Evolutionary conservation across 2,329 filamentous ascomycete species (phyloP).

Genomic region (Ceratocystis variospora): DNA sequence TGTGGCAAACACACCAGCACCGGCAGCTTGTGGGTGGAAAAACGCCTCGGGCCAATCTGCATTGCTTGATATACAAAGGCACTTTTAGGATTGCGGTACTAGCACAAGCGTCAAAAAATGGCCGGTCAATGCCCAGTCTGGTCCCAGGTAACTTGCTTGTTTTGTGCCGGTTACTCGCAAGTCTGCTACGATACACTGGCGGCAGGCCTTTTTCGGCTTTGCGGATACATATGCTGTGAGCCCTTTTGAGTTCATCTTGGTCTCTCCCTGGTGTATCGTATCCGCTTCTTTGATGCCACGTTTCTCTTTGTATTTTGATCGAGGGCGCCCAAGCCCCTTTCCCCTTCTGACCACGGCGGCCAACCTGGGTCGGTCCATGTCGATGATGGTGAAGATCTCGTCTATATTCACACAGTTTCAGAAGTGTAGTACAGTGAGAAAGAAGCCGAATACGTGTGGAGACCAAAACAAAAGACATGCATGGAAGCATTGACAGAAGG

Average conservation of each 20-base stretch:
- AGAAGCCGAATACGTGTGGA: constrained; percentile 4
- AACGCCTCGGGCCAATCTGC: not conserved
- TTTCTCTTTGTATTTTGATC: not conserved
- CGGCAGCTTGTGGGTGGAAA: not conserved
- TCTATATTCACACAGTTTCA: constrained; percentile 5
- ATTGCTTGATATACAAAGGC: not conserved
- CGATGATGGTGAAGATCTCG: not conserved
- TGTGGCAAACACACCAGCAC: not conserved
- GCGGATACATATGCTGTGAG: not conserved
- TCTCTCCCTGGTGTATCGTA: not conserved
- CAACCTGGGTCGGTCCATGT: not conserved
- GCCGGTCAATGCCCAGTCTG: not conserved
- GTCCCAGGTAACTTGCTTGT: not conserved
- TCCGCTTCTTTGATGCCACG: not conserved
- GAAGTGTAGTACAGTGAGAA: not conserved
- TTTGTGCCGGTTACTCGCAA: not conserved
- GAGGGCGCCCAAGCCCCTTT: not conserved
- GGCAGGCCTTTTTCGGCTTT: not conserved
- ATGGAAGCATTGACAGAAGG: constrained; percentile 17
- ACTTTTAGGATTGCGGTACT: not conserved
- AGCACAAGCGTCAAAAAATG: not conserved
- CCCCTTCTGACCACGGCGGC: not conserved
- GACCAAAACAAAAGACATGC: constrained; percentile 7
- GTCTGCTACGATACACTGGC: constrained; percentile 5
- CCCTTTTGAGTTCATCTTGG: not conserved